Percentiles rank a stretch among this genome's conserved stretches.
These are phyloP conservation scores for Trichophyton schoenleinii DNA, from an alignment of 2,329 filamentous ascomycete genomes.

Conservation along the genomic window DNA sequence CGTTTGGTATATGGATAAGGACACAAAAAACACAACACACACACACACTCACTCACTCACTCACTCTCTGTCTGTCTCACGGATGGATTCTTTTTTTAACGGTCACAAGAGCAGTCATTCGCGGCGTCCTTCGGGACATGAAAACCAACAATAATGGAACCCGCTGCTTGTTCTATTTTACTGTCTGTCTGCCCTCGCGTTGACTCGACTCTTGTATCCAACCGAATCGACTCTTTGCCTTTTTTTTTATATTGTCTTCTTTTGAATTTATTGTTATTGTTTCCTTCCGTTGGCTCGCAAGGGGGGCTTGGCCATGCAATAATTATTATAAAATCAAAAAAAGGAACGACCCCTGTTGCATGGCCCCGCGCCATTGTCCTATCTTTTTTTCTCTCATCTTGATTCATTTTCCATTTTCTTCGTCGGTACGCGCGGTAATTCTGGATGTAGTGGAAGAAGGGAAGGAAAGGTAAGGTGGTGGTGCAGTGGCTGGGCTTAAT, in stretches of 20 bases:
- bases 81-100: conserved; percentile 1
- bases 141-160: not conserved
- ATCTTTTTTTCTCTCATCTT: not conserved
- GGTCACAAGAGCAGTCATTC: not conserved
- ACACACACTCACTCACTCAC: not conserved
- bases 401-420: not conserved
- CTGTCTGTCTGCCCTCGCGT: not conserved
- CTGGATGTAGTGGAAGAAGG: not conserved
- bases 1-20: not conserved
- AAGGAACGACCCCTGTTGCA: not conserved
- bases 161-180: not conserved
- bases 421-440: not conserved
- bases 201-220: not conserved
- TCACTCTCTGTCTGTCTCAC: too few relatives aligned
- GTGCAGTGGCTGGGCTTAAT: not conserved
- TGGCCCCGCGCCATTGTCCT: not conserved
- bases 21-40: not conserved
- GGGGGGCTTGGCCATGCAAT: not conserved
- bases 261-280: conserved; percentile 1
- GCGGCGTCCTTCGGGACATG: not conserved
- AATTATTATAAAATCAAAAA: too few relatives aligned
- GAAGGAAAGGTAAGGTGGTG: not conserved
- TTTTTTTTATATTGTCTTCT: not conserved
- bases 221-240: not conserved
- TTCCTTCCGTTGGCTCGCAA: not conserved